Conservation (phyloP, 2,329 filamentous ascomycete genomes). For the Calonectria naviculata region DNA sequence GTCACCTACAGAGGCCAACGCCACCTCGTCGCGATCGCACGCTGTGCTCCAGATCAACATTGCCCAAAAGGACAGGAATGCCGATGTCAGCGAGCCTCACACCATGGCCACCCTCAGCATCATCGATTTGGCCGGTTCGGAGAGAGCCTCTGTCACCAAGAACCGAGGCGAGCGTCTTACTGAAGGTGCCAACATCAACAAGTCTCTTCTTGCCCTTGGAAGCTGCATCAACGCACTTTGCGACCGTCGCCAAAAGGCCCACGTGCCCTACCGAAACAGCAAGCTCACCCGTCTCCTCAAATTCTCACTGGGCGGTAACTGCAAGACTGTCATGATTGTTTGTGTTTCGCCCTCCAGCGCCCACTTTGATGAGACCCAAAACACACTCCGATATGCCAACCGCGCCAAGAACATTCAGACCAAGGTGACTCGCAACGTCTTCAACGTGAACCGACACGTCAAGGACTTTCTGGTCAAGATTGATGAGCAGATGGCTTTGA, state of each 20-base stretch:
- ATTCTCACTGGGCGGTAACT: constrained; percentile 97
- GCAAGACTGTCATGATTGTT: constrained; percentile 99
- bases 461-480: constrained; percentile 99
- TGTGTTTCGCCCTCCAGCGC: constrained; percentile 96
- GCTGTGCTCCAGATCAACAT: constrained; percentile 98
- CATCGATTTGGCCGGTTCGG: constrained; percentile 96
- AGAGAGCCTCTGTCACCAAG: constrained; percentile 95
- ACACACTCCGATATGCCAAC: constrained; percentile 97
- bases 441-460: constrained; percentile 98
- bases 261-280: constrained; percentile 97
- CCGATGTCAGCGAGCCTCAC: constrained; percentile 91
- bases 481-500: constrained; percentile 96
- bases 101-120: constrained; percentile 99
- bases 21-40: constrained; percentile 96
- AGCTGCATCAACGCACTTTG: constrained; percentile 99
- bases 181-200: constrained; percentile 99
- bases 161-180: constrained; percentile 91
- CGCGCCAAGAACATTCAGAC: constrained; percentile 99
- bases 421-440: constrained; percentile 98
- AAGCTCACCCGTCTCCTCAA: constrained; percentile 96
- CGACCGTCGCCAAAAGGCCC: constrained; percentile 89
- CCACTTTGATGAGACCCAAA: constrained; percentile 98
- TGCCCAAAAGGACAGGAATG: constrained; percentile 93
- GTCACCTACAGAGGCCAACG: constrained; percentile 96
- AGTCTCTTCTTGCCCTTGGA: constrained; percentile 91